Evolutionary conservation across 305 asterid genomes (phyloP), one percentile per base, ranked within the genome.

Genomic region (Fraxinus paxiana): DNA sequence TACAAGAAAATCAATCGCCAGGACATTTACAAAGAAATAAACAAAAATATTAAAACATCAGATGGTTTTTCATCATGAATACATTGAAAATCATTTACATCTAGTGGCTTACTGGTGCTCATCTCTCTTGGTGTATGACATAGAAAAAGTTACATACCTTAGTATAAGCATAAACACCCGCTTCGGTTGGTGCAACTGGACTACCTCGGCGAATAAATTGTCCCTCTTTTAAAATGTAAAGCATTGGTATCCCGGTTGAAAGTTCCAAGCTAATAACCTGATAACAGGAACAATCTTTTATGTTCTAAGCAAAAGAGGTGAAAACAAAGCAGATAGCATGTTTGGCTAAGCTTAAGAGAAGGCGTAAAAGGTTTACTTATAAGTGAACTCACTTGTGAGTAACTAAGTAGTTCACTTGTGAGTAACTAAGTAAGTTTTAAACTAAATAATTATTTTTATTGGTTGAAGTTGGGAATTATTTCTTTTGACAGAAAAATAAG

Each of bases 221-320:
- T 77, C 96, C 98, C 79, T 89, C 98, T 85, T 93, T 93, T 81
- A 85, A 87, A 81, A 95, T 95, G 93, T 95, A 93, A 80, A 95
- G 98, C 98, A 94, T 93, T 5, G 97, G 97, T 83, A 94, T 88
- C 72, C 98, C 97, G 82, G 97, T 94, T 6, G 98, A 85, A 43
- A 93, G 90, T 88, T 95, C 98, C 95, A 95, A 90, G 88, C 94
- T 95, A 85, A 93, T 95, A 79, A 95, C 98, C 98, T 95, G 83
- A 85, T 18, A 54, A 77, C 26, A 80, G 48, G 63, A 81, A 73
- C 0, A 79, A 65, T 30, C 17, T 59, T 75, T 56, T 61, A 20
- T 4, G 5, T 18, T 43, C 37, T 7, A 69, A 15, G 26, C 37
- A 74, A 43, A 46, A 35, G 20, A 70, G 30, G 17, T 7, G 4